Conservation (phyloP, 2,329 filamentous ascomycete genomes). For the Arthrobotrys conoides region DNA sequence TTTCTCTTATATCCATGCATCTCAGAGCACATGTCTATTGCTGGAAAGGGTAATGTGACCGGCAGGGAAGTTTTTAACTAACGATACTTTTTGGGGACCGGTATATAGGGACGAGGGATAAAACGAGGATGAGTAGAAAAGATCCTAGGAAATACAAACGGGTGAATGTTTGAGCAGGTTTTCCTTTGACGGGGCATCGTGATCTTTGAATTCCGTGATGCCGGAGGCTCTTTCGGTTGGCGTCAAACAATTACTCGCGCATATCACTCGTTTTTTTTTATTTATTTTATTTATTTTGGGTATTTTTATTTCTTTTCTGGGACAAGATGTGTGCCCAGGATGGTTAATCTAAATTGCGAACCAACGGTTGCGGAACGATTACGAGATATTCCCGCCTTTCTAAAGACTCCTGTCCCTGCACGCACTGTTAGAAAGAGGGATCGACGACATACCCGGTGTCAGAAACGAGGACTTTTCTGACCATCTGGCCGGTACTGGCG, state of each 20-base stretch:
- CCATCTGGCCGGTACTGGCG: constrained; percentile 48
- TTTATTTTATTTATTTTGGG: too few species aligned
- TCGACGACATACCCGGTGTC: constrained; percentile 51
- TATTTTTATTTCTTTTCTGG: too few species aligned
- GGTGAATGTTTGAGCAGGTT: constrained; percentile 67
- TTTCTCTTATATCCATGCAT: constrained; percentile 53
- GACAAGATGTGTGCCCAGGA: constrained; percentile 29
- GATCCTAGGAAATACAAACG: constrained; percentile 81
- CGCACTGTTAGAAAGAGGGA: constrained; percentile 37
- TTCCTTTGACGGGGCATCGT: constrained; percentile 19
- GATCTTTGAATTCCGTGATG: constrained; percentile 24
- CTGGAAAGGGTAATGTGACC: constrained; percentile 53
- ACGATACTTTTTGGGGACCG: constrained; percentile 27
- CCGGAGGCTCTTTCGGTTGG: constrained; percentile 30
- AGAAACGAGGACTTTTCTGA: constrained; percentile 39
- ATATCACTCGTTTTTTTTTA: background rate
- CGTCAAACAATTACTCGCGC: constrained; percentile 3
- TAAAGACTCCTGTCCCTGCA: background rate
- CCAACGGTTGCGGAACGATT: constrained; percentile 43
- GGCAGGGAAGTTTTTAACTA: constrained; percentile 60
- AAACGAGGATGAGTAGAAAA: constrained; percentile 79
- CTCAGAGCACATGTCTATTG: constrained; percentile 43
- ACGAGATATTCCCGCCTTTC: constrained; percentile 31
- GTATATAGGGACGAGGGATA: constrained; percentile 77
- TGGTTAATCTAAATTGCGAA: constrained; percentile 27